These are phyloP conservation scores for Calocybe gangraenosa DNA, from an alignment of 768 basidiomycete genomes.

Conservation along the genomic window DNA sequence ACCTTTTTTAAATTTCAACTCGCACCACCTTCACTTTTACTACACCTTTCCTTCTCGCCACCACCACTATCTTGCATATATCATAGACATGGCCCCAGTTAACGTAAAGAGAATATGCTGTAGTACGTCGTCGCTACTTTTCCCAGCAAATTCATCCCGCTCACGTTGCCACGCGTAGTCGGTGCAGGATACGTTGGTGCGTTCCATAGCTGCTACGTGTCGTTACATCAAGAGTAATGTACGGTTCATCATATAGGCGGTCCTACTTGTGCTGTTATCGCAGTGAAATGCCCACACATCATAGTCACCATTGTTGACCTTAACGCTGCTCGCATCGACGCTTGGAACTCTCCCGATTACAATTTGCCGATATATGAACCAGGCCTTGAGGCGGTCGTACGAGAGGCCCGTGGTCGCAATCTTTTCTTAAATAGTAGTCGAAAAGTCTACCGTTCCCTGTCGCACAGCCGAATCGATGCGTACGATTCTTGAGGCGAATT, in stretches of 20 bases:
- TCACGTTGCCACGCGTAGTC: constrained; percentile 39
- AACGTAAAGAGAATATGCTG: constrained; percentile 83
- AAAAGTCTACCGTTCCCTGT: constrained; percentile 99
- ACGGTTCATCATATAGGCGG: constrained; percentile 52
- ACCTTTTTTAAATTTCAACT: too few species aligned
- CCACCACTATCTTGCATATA: constrained; percentile 9
- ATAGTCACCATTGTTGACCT: constrained; percentile 97
- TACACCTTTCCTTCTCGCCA: not conserved
- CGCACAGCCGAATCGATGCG: constrained; percentile 99
- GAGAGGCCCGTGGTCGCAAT: constrained; percentile 84
- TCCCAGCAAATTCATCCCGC: constrained; percentile 1
- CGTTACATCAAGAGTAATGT: constrained; percentile 1
- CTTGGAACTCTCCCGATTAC: constrained; percentile 90
- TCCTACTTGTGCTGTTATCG: constrained; percentile 93
- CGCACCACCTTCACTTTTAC: too few species aligned
- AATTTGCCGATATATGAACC: constrained; percentile 96
- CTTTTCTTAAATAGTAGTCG: constrained; percentile 99
- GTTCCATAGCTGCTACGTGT: constrained; percentile 19
- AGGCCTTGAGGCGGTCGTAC: constrained; percentile 89
- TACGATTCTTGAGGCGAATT: constrained; percentile 98
- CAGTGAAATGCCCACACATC: constrained; percentile 89
- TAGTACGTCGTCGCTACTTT: constrained; percentile 49
- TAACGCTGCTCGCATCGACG: constrained; percentile 90
- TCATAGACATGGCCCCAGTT: constrained; percentile 44
- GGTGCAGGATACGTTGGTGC: constrained; percentile 92